phyloP scores from a whole-genome alignment of 176 grass and related monocot genomes.

The Ensete ventricosum region DNA sequence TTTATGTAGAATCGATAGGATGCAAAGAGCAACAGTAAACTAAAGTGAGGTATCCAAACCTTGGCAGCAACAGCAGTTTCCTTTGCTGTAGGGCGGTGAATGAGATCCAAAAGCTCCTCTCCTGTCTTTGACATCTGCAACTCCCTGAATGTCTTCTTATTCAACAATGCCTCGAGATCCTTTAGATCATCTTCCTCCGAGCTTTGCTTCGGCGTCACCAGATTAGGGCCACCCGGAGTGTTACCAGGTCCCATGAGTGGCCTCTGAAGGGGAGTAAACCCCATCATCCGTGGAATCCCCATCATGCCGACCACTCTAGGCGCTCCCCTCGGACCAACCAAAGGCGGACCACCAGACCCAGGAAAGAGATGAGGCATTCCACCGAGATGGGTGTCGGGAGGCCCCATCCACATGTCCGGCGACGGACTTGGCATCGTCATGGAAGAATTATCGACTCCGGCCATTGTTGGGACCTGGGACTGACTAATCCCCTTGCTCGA shows the following conservation, averaged over 20 bases:
- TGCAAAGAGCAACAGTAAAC: background rate
- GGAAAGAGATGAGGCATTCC: slow-evolving; percentile 64
- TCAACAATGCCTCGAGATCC: slow-evolving; percentile 76
- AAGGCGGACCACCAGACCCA: slow-evolving; percentile 7
- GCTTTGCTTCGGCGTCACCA: slow-evolving; percentile 41
- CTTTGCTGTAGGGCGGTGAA: slow-evolving; percentile 85
- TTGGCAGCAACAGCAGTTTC: slow-evolving; percentile 96
- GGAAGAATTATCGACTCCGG: slow-evolving; percentile 21
- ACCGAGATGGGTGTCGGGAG: slow-evolving; percentile 25
- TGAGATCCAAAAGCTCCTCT: slow-evolving; percentile 97
- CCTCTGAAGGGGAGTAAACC: slow-evolving; percentile 54
- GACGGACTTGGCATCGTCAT: slow-evolving; percentile 40
- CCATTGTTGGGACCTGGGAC: slow-evolving; percentile 15
- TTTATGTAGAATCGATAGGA: background rate
- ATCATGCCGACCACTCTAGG: slow-evolving; percentile 49
- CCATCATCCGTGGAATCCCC: slow-evolving; percentile 51
- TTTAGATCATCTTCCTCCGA: slow-evolving; percentile 85
- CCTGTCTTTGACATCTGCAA: slow-evolving; percentile 89
- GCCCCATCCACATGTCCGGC: slow-evolving; percentile 62
- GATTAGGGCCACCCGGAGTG: slow-evolving; percentile 27
- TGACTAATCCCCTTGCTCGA: slow-evolving; percentile 10
- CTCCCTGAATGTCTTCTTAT: slow-evolving; percentile 86
- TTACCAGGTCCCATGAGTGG: slow-evolving; percentile 42
- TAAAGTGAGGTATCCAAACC: slow-evolving; percentile 40
- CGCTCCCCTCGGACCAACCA: slow-evolving; percentile 31